These are phyloP conservation scores for Austroboletus eburneus DNA, from an alignment of 768 basidiomycete genomes.

Conservation along the genomic window DNA sequence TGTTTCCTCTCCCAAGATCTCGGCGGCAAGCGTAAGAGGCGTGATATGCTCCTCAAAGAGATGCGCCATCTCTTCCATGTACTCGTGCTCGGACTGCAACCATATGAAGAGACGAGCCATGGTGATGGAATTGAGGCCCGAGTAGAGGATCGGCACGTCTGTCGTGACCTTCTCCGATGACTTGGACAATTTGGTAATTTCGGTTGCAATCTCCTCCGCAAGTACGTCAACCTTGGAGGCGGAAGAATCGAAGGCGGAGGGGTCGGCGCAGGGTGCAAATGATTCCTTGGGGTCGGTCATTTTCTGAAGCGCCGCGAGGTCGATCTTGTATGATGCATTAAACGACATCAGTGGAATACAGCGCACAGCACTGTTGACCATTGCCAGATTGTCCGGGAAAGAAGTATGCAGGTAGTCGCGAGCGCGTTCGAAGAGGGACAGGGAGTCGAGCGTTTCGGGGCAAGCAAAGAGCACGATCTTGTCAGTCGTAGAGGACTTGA, in stretches of 20 bases:
- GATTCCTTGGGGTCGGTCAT: slow-evolving; percentile 15
- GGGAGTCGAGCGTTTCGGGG: slow-evolving; percentile 14
- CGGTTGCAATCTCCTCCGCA: slow-evolving; percentile 32
- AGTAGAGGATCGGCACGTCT: slow-evolving; percentile 31
- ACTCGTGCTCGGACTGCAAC: slow-evolving; percentile 32
- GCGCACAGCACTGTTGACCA: slow-evolving; percentile 23
- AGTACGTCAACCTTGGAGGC: slow-evolving; percentile 17
- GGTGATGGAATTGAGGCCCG: slow-evolving; percentile 31
- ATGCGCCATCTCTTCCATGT: slow-evolving; percentile 25
- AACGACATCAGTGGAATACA: slow-evolving; percentile 27
- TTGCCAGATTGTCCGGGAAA: slow-evolving; percentile 16
- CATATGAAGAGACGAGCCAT: slow-evolving; percentile 30
- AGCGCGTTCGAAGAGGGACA: slow-evolving; percentile 20
- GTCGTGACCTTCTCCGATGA: slow-evolving; percentile 23
- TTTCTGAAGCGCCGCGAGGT: slow-evolving; percentile 26
- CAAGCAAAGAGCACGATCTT: slow-evolving; percentile 26
- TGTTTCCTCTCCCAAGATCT: slow-evolving; percentile 22
- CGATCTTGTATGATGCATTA: slow-evolving; percentile 30
- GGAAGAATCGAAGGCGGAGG: background rate
- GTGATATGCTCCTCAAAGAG: slow-evolving; percentile 32
- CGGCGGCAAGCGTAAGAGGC: slow-evolving; percentile 25
- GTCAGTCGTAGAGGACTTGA: slow-evolving; percentile 23
- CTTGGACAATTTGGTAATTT: slow-evolving; percentile 30
- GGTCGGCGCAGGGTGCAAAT: slow-evolving; percentile 15
- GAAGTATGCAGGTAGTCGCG: slow-evolving; percentile 19